Percentiles rank a stretch among this genome's conserved stretches.
These are phyloP conservation scores for Talaromyces ruber DNA, from an alignment of 495 filamentous ascomycete genomes.

Conservation along the genomic window DNA sequence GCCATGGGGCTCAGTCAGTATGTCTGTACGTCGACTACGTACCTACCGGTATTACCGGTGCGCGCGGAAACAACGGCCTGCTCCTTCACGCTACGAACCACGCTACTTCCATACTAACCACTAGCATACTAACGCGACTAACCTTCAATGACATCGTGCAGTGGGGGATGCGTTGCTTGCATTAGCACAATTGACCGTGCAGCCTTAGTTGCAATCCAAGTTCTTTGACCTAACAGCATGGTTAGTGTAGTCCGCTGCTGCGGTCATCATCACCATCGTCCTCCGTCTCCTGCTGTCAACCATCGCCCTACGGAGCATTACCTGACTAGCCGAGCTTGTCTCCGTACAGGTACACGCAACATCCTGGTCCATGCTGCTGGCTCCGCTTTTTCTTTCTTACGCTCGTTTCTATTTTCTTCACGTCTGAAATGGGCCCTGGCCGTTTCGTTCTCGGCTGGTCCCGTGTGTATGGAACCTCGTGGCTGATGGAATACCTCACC, in stretches of 20 bases:
- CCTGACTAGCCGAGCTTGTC: not conserved
- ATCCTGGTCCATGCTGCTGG: not conserved
- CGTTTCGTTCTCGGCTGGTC: conserved; percentile 4
- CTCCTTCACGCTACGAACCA: not conserved
- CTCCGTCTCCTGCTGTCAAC: not conserved
- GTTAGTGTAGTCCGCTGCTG: not conserved
- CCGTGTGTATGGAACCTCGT: conserved; percentile 3
- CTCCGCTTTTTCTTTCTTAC: not conserved
- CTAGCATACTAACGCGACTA: not conserved
- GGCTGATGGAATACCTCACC: not conserved
- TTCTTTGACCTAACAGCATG: not conserved
- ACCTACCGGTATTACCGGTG: too few species aligned
- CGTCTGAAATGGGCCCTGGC: not conserved
- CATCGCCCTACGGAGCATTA: not conserved
- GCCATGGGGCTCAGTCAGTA: not conserved
- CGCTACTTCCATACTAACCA: not conserved
- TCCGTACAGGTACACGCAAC: not conserved
- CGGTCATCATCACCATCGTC: not conserved
- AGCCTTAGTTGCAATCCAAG: not conserved
- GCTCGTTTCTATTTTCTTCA: conserved; percentile 2
- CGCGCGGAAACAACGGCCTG: not conserved
- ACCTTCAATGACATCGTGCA: not conserved
- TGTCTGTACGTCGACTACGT: not conserved
- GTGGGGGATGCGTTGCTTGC: not conserved
- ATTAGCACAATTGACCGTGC: conserved; percentile 2